Base-by-base conservation (phyloP, 2,329 filamentous ascomycete genomes). In the Aspergillus sergii region DNA sequence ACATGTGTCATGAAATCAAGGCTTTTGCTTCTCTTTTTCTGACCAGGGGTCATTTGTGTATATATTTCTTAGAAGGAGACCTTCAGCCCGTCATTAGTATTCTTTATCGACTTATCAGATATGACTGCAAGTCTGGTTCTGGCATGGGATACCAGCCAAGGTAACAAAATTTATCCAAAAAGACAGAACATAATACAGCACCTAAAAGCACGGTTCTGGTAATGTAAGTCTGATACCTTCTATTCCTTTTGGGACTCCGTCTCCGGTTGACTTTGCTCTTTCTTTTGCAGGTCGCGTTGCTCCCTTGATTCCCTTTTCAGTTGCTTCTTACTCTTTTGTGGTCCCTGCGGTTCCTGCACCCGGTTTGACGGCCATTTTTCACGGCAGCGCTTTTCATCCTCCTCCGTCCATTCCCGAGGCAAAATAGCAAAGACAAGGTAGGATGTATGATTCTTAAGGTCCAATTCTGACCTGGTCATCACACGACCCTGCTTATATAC, bases 401-500 rank as follows among this genome's bases (percentile, higher is more conserved):
- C 91, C 41, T 88, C 89, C 0, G 83, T 89, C 95, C 95, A 99
- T 66, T 91, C 89, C 50, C 88, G 85, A n/a, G 95, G 94, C 64
- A 99, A 79, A 3, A 95, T 82, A 0, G 95, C 95, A 80, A 99
- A 99, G 5, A 96, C 91, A 5, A 99, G 85, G 76, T 99, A 99
- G n/a, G 91, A 95, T 0, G 95, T 99, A 78, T 99, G 95, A 9
- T 92, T 95, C 84, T 97, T 97, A 64, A 98, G 81, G 73, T 99
- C 95, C 0, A 89, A 82, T 80, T 99, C 95, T 0, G 91, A 89
- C 28, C 93, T 86, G 71, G 96, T 92, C 34, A 93, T 85, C 46
- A 98, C 73, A 32, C 88, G 86, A 1, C 95, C 95, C 65, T 94
- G 87, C 74, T 91, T 87, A 81, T 89, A 96, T 1, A 86, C 76